Evolutionary conservation across 257 asterid species (phyloP), one percentile per base, ranked within the genome.

Genomic region (Galeopsis tetrahit): DNA sequence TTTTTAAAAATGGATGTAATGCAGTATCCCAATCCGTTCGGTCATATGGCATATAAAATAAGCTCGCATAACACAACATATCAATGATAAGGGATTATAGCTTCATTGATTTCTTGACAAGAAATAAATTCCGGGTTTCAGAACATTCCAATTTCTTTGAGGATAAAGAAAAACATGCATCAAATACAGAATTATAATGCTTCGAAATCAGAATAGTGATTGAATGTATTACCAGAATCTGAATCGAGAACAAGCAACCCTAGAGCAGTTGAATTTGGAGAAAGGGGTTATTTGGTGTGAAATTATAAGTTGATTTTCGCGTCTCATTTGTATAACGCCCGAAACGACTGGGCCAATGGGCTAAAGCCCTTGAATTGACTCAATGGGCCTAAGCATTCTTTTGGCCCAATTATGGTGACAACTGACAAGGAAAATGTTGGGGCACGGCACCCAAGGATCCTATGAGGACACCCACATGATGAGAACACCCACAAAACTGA

Each of bases 231-330:
- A 48, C 53, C 53, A 10, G 17, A 48, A 11, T 48, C 6, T n/a
- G 53, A 48, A 48, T 48, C 53, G 53, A 48, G 53, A 48, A 48
- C 53, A 48, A 48, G 8, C 46, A 48, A 48, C 53, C 53, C 53
- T 48, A 48, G 53, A 48, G 53, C 6, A 48, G 17, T 43, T 48
- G 17, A 17, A 11, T 40, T 40, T 38, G 3, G 51, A 44, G 51
- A 44, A 44, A 11, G 51, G 51, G n/a, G 51, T 43, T 7, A 43
- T 43, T 43, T 7, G 13, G 49, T 6, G 49, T 43, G 10, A 10
- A 43, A 43, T 43, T 44, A 9, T 44, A 44, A 10, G 28, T 44
- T 43, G 3, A 11, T 8, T 10, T 43, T 9, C 51, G 51, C 51
- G 14, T 3, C 51, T 2, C 51, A 44, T 38, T 4, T 44, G n/a